A percentile compares a stretch with the other conserved stretches of the same genome.
These are phyloP conservation scores for Medicago arabica DNA, from an alignment of 306 rosid genomes.

Conservation along the genomic window DNA sequence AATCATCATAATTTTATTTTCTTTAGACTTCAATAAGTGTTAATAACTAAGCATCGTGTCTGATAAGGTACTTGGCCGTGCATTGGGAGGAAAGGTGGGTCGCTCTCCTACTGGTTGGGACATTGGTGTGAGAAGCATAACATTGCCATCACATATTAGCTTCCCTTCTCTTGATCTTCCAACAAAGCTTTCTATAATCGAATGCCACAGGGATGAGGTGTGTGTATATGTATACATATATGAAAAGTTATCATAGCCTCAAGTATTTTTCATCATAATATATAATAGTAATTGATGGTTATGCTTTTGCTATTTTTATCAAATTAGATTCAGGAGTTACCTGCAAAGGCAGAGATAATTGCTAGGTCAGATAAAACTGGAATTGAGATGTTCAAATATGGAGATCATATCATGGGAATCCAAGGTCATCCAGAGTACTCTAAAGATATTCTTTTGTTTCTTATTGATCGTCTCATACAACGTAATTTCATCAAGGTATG, in stretches of 20 bases:
- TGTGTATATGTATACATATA: neutral
- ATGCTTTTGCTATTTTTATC: neutral
- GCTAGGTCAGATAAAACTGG: slow-evolving; percentile 90
- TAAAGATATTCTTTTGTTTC: slow-evolving; percentile 76
- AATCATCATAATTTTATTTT: too few species aligned
- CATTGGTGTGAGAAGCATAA: slow-evolving; percentile 70
- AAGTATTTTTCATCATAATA: neutral
- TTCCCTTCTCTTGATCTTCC: slow-evolving; percentile 66
- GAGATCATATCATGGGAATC: slow-evolving; percentile 88
- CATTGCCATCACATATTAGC: slow-evolving; percentile 58
- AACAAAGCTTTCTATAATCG: slow-evolving; percentile 60
- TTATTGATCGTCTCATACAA: slow-evolving; percentile 74
- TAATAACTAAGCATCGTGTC: neutral
- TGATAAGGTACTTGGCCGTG: slow-evolving; percentile 72
- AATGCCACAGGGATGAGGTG: slow-evolving; percentile 92
- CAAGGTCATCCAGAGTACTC: slow-evolving; percentile 97
- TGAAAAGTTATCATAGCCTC: neutral
- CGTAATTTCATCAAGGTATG: slow-evolving; percentile 58
- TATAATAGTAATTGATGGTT: neutral
- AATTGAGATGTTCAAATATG: slow-evolving; percentile 78
- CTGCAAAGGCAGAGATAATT: slow-evolving; percentile 72
- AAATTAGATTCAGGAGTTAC: slow-evolving; percentile 71
- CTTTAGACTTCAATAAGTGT: neutral
- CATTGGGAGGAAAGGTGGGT: slow-evolving; percentile 82
- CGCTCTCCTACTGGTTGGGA: slow-evolving; percentile 87